phyloP scores from a whole-genome alignment of 2,329 filamentous ascomycete species.

The Aspergillus uvarum region DNA sequence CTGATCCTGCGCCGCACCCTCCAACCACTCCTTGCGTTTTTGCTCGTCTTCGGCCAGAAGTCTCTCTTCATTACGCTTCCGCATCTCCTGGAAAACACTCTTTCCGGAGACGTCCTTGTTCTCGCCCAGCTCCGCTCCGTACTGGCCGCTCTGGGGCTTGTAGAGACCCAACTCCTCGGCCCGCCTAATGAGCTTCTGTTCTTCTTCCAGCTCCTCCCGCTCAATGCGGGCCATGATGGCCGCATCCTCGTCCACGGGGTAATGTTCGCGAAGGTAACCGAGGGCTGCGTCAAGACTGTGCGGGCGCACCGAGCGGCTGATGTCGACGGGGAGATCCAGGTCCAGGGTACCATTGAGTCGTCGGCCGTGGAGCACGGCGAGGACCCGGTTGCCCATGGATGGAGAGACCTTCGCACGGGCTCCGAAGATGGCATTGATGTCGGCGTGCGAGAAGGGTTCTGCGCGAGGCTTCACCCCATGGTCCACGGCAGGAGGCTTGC shows the following conservation, averaged over 20 bases:
- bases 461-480: constrained; percentile 29
- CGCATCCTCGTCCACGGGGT: constrained; percentile 50
- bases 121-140: constrained; percentile 42
- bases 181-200: constrained; percentile 37
- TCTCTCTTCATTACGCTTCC: constrained; percentile 42
- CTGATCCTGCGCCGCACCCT: constrained; percentile 48
- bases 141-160: constrained; percentile 46
- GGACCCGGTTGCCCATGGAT: constrained; percentile 37
- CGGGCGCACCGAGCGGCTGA: constrained; percentile 33
- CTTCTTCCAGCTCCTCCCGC: constrained; percentile 39
- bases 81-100: constrained; percentile 43
- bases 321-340: constrained; percentile 42
- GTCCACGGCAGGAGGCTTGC: constrained; percentile 22
- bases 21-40: constrained; percentile 54
- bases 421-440: constrained; percentile 40
- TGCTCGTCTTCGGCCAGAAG: constrained; percentile 45
- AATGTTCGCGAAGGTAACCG: constrained; percentile 43
- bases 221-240: constrained; percentile 49
- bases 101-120: constrained; percentile 44
- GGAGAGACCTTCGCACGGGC: constrained; percentile 26
- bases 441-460: constrained; percentile 32
- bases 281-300: constrained; percentile 39
- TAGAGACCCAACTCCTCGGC: constrained; percentile 44
- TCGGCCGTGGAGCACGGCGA: constrained; percentile 45
- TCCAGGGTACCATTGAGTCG: constrained; percentile 48